Base-by-base conservation (phyloP, 257 asterid genomes). In the Solanum corneliomulleri region DNA sequence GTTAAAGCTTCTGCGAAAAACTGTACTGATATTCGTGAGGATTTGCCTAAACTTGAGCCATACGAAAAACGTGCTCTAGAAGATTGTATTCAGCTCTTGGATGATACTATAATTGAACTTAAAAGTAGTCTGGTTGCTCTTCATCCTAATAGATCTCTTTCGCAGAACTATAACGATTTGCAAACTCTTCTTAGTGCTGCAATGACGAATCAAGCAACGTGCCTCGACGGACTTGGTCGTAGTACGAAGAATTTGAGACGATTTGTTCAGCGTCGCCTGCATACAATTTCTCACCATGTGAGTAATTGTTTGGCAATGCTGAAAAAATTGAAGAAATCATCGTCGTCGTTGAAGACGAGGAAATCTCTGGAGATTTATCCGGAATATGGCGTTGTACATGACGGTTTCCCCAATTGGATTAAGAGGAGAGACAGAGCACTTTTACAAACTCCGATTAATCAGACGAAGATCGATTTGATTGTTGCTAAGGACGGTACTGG, bases 401-500 rank as follows among this genome's bases (percentile, higher is more conserved):
- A 86, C 6, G 97, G 98, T 1, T 94, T 87, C 21, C 99, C 99
- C 15, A 41, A 76, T 68, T 97, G 99, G 99, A 27, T 97, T 88
- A 91, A 68, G 47, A 89, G 35, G 88, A 90, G 62, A 1, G 99
- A 97, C 18, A 89, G 99, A 89, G 60, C 89, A 41, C 45, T 96
- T 86, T 78, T 97, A 14, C 99, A 97, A 88, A 84, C 94, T 77
- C 78, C 93, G 60, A 87, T 78, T 87, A 92, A 91, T 81, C 66
- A 39, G 37, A 94, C 93, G 16, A 70, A 33, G 87, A 37, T 78
- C 45, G 85, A 96, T 87, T 85, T 97, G 86, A 88, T 87, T 37
- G 99, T 97, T 85, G 96, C 99, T 6, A 60, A 93, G 47, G 99
- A 97, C 84, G 98, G 99, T 1, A 96, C 93, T 87, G 99, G 99